A percentile compares a stretch with the other conserved stretches of the same genome.
These are phyloP conservation scores for Aspergillus sergii DNA, from an alignment of 2,329 filamentous ascomycete species.

Conservation along the genomic window DNA sequence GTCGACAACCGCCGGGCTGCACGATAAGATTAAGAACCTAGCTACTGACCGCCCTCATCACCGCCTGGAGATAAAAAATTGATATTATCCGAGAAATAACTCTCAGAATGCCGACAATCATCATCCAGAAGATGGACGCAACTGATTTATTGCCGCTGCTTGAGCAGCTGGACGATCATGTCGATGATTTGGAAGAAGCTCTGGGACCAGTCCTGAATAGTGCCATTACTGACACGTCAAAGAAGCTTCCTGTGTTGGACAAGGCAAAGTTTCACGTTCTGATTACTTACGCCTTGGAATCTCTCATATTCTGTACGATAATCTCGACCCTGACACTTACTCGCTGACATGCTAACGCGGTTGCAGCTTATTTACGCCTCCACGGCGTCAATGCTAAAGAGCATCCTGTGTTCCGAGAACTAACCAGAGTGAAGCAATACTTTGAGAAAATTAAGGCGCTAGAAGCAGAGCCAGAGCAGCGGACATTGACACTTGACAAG, in stretches of 20 bases:
- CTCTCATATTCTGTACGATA: constrained; percentile 76
- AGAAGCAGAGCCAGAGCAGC: constrained; percentile 64
- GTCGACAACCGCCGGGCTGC: not conserved
- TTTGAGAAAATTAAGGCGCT: constrained; percentile 85
- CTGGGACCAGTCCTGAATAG: constrained; percentile 72
- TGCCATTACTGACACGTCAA: constrained; percentile 67
- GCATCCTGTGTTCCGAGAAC: constrained; percentile 82
- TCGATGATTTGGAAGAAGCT: constrained; percentile 75
- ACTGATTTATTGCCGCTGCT: constrained; percentile 67
- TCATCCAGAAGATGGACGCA: constrained; percentile 50
- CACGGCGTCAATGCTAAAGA: constrained; percentile 79
- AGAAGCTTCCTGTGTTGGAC: constrained; percentile 86
- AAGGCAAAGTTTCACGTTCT: constrained; percentile 93
- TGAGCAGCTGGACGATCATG: constrained; percentile 72
- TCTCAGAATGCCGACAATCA: constrained; percentile 10
- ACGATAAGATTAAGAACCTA: not conserved
- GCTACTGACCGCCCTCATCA: constrained; percentile 22
- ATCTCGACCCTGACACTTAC: not conserved
- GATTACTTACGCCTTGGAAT: constrained; percentile 85
- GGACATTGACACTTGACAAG: constrained; percentile 67
- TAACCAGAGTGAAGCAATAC: constrained; percentile 85
- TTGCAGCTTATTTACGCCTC: constrained; percentile 71
- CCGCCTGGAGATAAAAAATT: constrained; percentile 27
- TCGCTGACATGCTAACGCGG: constrained; percentile 14
- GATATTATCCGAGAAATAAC: constrained; percentile 3